phyloP scores from a whole-genome alignment of 2,329 filamentous ascomycete genomes.

The Xylogone sp. region DNA sequence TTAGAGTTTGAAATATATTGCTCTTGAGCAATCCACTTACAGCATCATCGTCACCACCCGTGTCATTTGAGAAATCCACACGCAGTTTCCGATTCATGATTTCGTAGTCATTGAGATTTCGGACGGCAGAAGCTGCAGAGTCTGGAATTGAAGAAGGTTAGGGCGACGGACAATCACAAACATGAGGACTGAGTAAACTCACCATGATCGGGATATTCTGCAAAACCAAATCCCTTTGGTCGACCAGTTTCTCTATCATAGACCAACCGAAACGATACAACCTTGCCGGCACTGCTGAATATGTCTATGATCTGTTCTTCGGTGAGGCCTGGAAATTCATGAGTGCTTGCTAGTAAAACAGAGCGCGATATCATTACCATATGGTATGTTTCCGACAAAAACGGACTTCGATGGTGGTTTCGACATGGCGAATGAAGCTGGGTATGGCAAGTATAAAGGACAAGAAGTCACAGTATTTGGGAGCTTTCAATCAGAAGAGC shows the following conservation, averaged over 20 bases:
- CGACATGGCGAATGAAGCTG: constrained; percentile 33
- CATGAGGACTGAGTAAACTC: constrained; percentile 21
- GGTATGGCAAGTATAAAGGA: neutral
- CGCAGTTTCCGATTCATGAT: constrained; percentile 91
- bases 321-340: constrained; percentile 66
- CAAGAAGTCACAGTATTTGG: neutral
- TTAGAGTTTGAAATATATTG: neutral
- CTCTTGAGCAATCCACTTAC: constrained; percentile 4
- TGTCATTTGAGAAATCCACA: constrained; percentile 92
- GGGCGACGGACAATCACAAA: neutral
- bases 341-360: constrained; percentile 6
- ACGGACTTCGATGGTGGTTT: constrained; percentile 76
- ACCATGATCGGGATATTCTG: constrained; percentile 91
- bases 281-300: constrained; percentile 84
- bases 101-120: constrained; percentile 93
- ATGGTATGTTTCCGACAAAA: constrained; percentile 84
- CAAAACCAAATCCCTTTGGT: constrained; percentile 95
- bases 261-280: constrained; percentile 87
- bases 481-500: neutral
- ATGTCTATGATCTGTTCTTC: constrained; percentile 96
- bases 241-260: constrained; percentile 94
- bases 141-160: constrained; percentile 37
- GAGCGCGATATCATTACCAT: constrained; percentile 49
- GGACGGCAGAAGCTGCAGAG: constrained; percentile 86
- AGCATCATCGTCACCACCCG: constrained; percentile 58